phyloP scores from a whole-genome alignment of 139 green algal genomes.

The Chlamydomonas schloesseri region DNA sequence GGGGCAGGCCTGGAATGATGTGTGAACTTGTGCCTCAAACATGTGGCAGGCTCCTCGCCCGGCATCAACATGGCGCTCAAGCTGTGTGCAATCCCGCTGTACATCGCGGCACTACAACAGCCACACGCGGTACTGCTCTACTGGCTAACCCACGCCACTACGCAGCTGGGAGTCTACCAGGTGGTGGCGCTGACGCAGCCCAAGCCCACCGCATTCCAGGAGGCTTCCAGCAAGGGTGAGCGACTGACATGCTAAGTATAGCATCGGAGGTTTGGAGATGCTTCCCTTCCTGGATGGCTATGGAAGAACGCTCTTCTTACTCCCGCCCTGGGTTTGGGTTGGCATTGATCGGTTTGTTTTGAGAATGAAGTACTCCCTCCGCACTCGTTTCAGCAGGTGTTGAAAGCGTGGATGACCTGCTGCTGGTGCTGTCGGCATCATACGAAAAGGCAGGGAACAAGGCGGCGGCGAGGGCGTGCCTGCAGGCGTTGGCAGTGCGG shows the following conservation, averaged over 20 bases:
- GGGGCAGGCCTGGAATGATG: background rate
- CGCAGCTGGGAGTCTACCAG: background rate
- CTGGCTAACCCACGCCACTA: slow-evolving; percentile 7
- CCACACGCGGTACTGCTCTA: slow-evolving; percentile 47
- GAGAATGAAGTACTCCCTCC: background rate
- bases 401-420: background rate
- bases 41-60: background rate
- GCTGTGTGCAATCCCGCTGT: slow-evolving; percentile 37
- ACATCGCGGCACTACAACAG: slow-evolving; percentile 36
- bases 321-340: background rate
- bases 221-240: background rate
- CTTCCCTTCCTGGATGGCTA: background rate
- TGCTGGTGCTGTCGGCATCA: slow-evolving; percentile 14
- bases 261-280: background rate
- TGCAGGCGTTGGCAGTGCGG: background rate
- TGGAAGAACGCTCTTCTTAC: too few relatives aligned
- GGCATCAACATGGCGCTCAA: slow-evolving; percentile 34
- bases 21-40: background rate
- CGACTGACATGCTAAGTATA: background rate
- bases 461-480: slow-evolving; percentile 9
- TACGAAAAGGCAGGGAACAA: slow-evolving; percentile 5
- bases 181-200: background rate
- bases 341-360: background rate
- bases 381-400: background rate
- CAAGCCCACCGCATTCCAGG: background rate